Conservation (phyloP, 257 asterid genomes). For the Solanum chaucha region DNA sequence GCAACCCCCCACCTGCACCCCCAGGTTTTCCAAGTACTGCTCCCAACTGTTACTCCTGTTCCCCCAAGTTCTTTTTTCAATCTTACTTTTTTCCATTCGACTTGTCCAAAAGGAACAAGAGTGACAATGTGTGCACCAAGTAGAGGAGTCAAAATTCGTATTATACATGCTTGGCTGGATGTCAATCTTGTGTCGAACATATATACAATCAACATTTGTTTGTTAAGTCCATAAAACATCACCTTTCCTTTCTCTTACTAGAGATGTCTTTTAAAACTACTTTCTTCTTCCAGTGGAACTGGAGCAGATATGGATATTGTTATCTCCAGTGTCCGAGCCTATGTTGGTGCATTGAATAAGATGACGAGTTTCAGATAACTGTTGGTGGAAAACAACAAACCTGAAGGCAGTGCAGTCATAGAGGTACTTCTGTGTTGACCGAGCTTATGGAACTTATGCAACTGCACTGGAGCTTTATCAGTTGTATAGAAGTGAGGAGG, state of each 20-base stretch:
- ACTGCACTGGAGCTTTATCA: not conserved
- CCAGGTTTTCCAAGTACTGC: not conserved
- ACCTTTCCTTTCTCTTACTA: not conserved
- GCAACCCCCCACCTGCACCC: not conserved
- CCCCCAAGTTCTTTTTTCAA: not conserved
- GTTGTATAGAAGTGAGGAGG: not conserved
- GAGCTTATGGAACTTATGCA: not conserved
- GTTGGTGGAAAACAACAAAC: not conserved
- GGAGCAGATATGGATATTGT: conserved; percentile 89
- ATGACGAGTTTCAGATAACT: conserved; percentile 38
- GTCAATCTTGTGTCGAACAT: not conserved
- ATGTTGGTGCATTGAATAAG: conserved; percentile 86
- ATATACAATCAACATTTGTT: not conserved
- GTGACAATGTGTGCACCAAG: not conserved
- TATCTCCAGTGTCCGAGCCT: conserved; percentile 82
- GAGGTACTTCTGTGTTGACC: not conserved
- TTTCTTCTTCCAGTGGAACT: conserved; percentile 45
- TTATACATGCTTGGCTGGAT: not conserved
- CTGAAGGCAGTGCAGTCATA: not conserved
- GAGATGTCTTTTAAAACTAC: too few species aligned
- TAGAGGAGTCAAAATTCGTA: not conserved
- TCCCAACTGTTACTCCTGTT: not conserved
- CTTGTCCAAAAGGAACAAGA: not conserved
- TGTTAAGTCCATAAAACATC: not conserved
- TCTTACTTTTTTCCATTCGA: not conserved